phyloP scores from a whole-genome alignment of 768 basidiomycete species.

The Tricholoma sp. region DNA sequence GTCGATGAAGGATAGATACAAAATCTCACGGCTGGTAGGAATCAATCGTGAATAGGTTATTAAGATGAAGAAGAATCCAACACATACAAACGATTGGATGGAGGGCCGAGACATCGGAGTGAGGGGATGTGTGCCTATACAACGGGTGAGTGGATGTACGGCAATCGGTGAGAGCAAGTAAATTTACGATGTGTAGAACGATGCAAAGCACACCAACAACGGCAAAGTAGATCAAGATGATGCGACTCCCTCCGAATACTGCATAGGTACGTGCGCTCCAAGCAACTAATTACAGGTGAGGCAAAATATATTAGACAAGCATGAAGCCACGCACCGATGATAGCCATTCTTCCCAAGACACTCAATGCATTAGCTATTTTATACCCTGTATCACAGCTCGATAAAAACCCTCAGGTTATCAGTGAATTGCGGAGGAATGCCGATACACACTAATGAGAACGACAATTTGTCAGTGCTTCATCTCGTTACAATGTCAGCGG shows the following conservation, averaged over 20 bases:
- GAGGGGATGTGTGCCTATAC: constrained; percentile 16
- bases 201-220: constrained; percentile 15
- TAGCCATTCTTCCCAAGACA: constrained; percentile 23
- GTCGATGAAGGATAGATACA: not conserved
- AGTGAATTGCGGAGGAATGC: not conserved
- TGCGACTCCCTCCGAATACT: constrained; percentile 10
- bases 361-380: constrained; percentile 23
- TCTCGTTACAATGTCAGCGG: no score
- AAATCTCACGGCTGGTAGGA: not conserved
- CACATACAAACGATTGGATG: not conserved
- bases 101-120: constrained; percentile 4
- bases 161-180: not conserved
- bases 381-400: constrained; percentile 24
- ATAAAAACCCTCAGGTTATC: not conserved
- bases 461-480: not conserved
- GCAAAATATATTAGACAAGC: not conserved
- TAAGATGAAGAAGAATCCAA: not conserved
- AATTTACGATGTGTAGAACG: constrained; percentile 15
- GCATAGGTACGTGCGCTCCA: constrained; percentile 13
- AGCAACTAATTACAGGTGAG: not conserved
- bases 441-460: not conserved
- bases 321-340: constrained; percentile 17
- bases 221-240: constrained; percentile 9
- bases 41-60: no score
- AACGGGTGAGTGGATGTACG: not conserved